These are phyloP conservation scores for Cicer cuneatum DNA, from an alignment of 306 rosid genomes.

Conservation along the genomic window DNA sequence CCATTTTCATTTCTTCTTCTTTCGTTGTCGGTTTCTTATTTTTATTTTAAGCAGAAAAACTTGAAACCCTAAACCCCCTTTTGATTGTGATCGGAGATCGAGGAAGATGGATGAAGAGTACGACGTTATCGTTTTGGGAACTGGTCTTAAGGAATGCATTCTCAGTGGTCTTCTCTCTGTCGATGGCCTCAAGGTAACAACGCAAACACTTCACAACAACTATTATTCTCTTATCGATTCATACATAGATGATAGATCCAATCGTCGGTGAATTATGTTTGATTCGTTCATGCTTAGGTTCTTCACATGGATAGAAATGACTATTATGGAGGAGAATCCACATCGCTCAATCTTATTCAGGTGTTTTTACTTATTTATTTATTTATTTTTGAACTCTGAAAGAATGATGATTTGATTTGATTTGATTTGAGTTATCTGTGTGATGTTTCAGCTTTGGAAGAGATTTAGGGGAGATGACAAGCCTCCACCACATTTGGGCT, in stretches of 20 bases:
- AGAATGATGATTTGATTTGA: background rate
- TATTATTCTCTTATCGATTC: background rate
- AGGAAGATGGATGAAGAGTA: slow-evolving; percentile 84
- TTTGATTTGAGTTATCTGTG: slow-evolving; percentile 14
- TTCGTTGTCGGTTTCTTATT: background rate
- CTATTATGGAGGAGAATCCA: slow-evolving; percentile 92
- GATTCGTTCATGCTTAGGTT: slow-evolving; percentile 56
- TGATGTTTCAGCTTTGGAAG: slow-evolving; percentile 84
- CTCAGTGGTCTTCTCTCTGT: slow-evolving; percentile 99
- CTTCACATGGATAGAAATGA: slow-evolving; percentile 98
- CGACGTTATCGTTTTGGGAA: slow-evolving; percentile 85
- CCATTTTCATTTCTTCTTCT: background rate
- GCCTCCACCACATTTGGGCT: slow-evolving; percentile 87
- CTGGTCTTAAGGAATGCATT: slow-evolving; percentile 98
- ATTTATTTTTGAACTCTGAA: slow-evolving; percentile 4
- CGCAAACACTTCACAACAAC: background rate
- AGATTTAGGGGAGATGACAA: slow-evolving; percentile 82
- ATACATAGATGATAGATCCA: slow-evolving; percentile 22
- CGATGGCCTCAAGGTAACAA: slow-evolving; percentile 87
- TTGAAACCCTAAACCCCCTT: slow-evolving; percentile 49
- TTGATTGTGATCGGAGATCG: slow-evolving; percentile 22
- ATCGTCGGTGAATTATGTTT: slow-evolving; percentile 18
- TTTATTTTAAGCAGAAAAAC: background rate
- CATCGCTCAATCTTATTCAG: slow-evolving; percentile 91
- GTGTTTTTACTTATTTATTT: slow-evolving; percentile 42